These are phyloP conservation scores for Sporothrix brunneoviolacea DNA, from an alignment of 2,329 filamentous ascomycete species.

Conservation along the genomic window DNA sequence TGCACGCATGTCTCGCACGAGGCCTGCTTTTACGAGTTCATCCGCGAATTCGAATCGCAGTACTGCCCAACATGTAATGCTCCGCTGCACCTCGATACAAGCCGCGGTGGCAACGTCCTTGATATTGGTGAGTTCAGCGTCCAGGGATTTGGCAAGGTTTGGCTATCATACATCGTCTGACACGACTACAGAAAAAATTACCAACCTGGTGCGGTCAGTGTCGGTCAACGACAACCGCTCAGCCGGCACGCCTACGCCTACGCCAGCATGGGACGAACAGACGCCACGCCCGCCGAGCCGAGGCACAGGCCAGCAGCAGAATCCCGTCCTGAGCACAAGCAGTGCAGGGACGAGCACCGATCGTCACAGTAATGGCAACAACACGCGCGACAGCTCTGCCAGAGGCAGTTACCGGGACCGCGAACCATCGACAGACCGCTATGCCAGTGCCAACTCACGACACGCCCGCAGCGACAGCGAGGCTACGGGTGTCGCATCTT, in stretches of 20 bases:
- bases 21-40: slow-evolving; percentile 98
- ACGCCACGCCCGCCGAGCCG: slow-evolving; percentile 48
- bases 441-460: slow-evolving; percentile 32
- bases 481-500: slow-evolving; percentile 65
- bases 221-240: slow-evolving; percentile 59
- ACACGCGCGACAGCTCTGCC: slow-evolving; percentile 22
- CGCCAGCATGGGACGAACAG: slow-evolving; percentile 57
- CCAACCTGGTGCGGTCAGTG: slow-evolving; percentile 80
- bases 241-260: slow-evolving; percentile 47
- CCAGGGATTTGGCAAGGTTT: too few relatives aligned
- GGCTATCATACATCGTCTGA: too few relatives aligned
- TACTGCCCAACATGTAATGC: slow-evolving; percentile 92
- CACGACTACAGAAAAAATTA: slow-evolving; percentile 97
- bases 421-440: slow-evolving; percentile 42
- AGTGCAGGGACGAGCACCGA: slow-evolving; percentile 30
- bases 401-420: slow-evolving; percentile 30
- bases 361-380: background rate
- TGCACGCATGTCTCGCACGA: slow-evolving; percentile 97
- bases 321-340: slow-evolving; percentile 23
- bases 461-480: slow-evolving; percentile 77
- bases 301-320: slow-evolving; percentile 32
- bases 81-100: slow-evolving; percentile 85
- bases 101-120: slow-evolving; percentile 83
- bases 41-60: slow-evolving; percentile 88
- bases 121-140: slow-evolving; percentile 64